Evolutionary conservation across 2,329 filamentous ascomycete genomes (phyloP), one percentile per base, ranked within the genome.

Genomic region (Amphichorda felina): DNA sequence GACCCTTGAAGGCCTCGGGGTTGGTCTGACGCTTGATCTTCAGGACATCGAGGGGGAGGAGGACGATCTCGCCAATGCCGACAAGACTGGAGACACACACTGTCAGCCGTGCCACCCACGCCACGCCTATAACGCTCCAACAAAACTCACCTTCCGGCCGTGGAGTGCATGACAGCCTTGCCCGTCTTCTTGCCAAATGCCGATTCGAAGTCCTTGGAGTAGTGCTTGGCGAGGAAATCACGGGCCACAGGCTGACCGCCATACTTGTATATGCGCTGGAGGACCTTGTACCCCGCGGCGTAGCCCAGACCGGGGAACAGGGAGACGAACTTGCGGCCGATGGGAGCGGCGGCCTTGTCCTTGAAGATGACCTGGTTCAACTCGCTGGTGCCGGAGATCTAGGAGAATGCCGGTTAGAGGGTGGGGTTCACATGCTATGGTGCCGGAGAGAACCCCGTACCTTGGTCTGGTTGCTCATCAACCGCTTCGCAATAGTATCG

Each of bases 1-100:
- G 83, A 48, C 89, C 89, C 47, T 87, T 78, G 78, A 98, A 98
- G 25, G 91, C 88, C 55, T 96, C 91, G 28, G 91, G 91, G 70
- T 98, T 98, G 47, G 91, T 98, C 68, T 98, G 91, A 51, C 91
- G 80, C 75, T 98, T 98, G 68, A 98, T 98, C 75, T 98, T 98
- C 43, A 98, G 75, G 27, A 98, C 89, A 50, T 98, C 91, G 41
- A 98, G 76, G 29, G 91, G 91, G 28, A 98, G 75, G 21, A 98
- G 75, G 40, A 98, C 75, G 45, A 98, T 94, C 67, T 98, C 91
- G 54, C 91, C 91, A 50, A 98, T 94, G 50, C 91, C 91, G 53
- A 98, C 93, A 52, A 98, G 56, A 64, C 84, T 89, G 43, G 17
- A 39, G 13, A 32, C 27, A n/a, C 19, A 24, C 29, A 25, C 13